Evolutionary conservation across 164 flowering plant genomes (phyloP).

Genomic region (Nelumbo lutea): DNA sequence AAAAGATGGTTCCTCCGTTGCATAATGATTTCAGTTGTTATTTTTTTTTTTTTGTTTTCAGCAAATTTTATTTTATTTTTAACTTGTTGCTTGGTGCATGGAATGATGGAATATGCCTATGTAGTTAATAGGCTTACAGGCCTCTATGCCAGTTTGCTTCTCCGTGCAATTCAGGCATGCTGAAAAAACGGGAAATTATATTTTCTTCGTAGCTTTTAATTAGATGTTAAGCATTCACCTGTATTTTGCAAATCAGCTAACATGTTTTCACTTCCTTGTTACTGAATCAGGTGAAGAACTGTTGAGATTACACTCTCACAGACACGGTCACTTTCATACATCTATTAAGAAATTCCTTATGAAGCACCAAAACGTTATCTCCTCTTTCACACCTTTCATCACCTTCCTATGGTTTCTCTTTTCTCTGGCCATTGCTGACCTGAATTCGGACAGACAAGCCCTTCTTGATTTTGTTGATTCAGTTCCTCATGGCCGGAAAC

Average conservation of each 20-base stretch:
- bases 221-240: background rate
- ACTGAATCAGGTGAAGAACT: background rate
- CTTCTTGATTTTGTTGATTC: slow-evolving; percentile 52
- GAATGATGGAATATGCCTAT: too few species aligned
- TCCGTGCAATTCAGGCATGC: background rate
- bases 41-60: too few species aligned
- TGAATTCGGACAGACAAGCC: slow-evolving; percentile 55
- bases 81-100: too few species aligned
- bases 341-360: slow-evolving; percentile 8
- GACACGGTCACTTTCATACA: background rate
- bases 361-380: slow-evolving; percentile 17
- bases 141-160: too few species aligned
- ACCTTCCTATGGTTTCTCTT: slow-evolving; percentile 12
- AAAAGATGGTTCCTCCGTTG: too few species aligned
- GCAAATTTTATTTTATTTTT: too few species aligned
- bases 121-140: too few species aligned
- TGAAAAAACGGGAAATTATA: background rate
- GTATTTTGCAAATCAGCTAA: background rate
- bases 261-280: background rate
- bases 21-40: too few species aligned
- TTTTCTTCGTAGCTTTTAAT: too few species aligned
- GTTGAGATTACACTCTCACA: background rate
- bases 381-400: slow-evolving; percentile 3
- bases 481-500: slow-evolving; percentile 50
- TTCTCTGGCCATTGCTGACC: slow-evolving; percentile 32